Conservation (phyloP, 2,329 filamentous ascomycete species). For the Zymoseptoria pseudotritici region DNA sequence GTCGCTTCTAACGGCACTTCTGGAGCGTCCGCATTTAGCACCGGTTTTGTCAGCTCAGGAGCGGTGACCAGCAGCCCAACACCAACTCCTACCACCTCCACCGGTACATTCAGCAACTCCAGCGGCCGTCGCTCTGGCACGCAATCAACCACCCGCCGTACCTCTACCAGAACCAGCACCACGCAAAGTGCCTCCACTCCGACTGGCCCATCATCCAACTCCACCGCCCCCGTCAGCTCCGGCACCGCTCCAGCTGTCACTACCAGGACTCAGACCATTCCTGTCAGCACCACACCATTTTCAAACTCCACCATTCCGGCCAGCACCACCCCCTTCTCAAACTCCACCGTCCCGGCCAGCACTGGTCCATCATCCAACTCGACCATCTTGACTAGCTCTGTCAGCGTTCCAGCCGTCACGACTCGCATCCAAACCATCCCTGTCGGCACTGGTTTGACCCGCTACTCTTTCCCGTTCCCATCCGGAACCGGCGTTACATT, state of each 20-base stretch:
- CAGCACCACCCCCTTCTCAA: not conserved
- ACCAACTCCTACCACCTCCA: conserved; percentile 3
- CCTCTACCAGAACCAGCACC: not conserved
- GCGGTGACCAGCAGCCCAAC: not conserved
- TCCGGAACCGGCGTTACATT: not conserved
- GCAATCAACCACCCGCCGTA: not conserved
- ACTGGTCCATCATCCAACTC: not conserved
- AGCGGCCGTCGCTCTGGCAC: conserved; percentile 6
- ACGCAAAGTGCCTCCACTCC: not conserved
- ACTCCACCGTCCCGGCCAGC: not conserved
- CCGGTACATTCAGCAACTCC: conserved; percentile 5
- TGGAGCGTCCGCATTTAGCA: not conserved
- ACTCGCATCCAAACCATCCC: not conserved
- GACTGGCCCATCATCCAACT: not conserved
- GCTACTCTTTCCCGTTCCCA: not conserved
- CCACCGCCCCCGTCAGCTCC: not conserved
- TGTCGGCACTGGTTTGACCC: not conserved
- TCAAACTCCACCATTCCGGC: not conserved
- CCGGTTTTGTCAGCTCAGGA: conserved; percentile 3
- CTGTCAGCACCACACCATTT: not conserved
- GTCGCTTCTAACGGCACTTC: conserved; percentile 5
- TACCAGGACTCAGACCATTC: not conserved
- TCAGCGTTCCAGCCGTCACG: not conserved
- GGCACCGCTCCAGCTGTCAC: not conserved
- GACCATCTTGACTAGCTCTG: not conserved